Base-by-base conservation (phyloP, 2,329 filamentous ascomycete genomes). In the Alternaria metachromatica region DNA sequence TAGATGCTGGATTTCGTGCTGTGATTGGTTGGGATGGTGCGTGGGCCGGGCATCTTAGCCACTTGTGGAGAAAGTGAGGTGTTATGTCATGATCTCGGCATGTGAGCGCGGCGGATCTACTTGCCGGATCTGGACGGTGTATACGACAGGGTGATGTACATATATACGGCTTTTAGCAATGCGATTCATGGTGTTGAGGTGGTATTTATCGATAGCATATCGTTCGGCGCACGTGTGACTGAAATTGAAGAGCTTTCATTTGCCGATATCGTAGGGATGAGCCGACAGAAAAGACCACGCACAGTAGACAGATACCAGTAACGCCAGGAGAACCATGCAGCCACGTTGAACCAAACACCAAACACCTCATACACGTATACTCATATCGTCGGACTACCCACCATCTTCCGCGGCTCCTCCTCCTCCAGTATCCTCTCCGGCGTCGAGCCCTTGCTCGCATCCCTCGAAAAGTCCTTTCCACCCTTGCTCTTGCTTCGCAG, bases 401-500 rank as follows among this genome's bases (percentile, higher is more conserved):
- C 56, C 26, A 64, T 25, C 48, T 65, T 69, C 58, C 59, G 54
- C 7, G 57, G 23, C 44, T 68, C 67, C 50, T 74, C 70, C 60
- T 73, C 70, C 61, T 73, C 71, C 12, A 66, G 50, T 6, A 73
- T 64, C 63, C 60, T 65, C 49, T 76, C 71, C 5, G 72, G 69
- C 13, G 71, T 71, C 48, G 60, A 60, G 20, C 51, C 55, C 21
- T 66, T 69, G 26, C 66, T 75, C 12, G 50, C 60, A 20, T 64
- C 68, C 59, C 67, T 33, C 3, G 51, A 45, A 9, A 41, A 54
- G 3, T 70, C 72, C 45, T 70, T 72, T 5, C 33, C 54, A 8
- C 71, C 63, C 58, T 72, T 75, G 15, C 73, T 79, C 63, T 69
- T 75, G 26, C 70, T 74, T 23, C 70, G 58, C 44, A 68, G 30